phyloP scores from a whole-genome alignment of 2,329 filamentous ascomycete species.

The Clonostachys chloroleuca region DNA sequence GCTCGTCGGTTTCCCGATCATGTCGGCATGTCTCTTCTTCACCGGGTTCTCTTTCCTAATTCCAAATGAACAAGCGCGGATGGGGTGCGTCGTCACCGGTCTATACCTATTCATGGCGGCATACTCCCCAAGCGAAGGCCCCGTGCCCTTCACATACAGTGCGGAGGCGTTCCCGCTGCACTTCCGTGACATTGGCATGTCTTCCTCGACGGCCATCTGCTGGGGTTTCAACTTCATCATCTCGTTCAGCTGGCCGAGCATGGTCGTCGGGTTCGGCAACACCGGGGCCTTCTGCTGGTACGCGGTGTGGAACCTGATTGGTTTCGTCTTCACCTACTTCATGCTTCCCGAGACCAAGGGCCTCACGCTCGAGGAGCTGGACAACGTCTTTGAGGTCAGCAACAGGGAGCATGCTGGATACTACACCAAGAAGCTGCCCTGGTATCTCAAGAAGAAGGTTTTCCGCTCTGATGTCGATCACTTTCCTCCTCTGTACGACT shows the following conservation, averaged over 20 bases:
- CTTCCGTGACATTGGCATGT: constrained; percentile 51
- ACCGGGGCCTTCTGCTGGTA: constrained; percentile 33
- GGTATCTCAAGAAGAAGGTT: constrained; percentile 22
- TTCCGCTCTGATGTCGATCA: constrained; percentile 17
- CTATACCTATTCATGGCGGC: constrained; percentile 33
- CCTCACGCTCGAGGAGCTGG: constrained; percentile 24
- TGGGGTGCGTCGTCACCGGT: constrained; percentile 26
- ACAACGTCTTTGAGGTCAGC: constrained; percentile 21
- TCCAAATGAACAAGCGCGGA: constrained; percentile 7
- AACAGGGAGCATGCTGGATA: constrained; percentile 22
- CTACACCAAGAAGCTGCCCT: constrained; percentile 20
- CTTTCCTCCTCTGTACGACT: constrained; percentile 21
- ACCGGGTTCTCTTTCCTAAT: constrained; percentile 46
- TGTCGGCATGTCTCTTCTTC: constrained; percentile 50
- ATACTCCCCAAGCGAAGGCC: constrained; percentile 47
- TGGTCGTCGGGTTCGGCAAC: constrained; percentile 12
- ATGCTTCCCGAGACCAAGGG: constrained; percentile 27
- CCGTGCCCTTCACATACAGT: constrained; percentile 56
- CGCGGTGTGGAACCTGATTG: constrained; percentile 26
- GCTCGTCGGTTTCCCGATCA: constrained; percentile 53
- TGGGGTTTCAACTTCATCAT: constrained; percentile 34
- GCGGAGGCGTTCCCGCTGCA: constrained; percentile 56
- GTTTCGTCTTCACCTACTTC: constrained; percentile 24
- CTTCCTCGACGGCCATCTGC: constrained; percentile 32
- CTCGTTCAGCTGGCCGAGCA: constrained; percentile 23